A percentile compares a stretch with the other conserved stretches of the same genome.
Evolutionary conservation across 345 rosid species (phyloP).

Genomic region (Orychophragmus violaceus): DNA sequence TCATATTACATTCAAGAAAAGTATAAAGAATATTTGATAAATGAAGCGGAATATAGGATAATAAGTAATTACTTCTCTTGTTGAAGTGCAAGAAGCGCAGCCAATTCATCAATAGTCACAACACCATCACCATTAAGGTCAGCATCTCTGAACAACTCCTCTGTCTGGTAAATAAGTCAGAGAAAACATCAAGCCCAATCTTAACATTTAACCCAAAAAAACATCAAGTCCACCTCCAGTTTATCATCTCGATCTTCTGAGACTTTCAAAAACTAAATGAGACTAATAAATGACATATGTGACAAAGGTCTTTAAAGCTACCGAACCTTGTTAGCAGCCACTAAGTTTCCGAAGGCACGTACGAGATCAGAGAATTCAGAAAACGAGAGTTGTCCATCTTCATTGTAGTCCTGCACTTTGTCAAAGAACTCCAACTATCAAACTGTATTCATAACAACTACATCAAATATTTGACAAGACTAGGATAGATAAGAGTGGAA

Average conservation of each 20-base stretch:
- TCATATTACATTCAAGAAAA: background rate
- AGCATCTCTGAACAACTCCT: constrained; percentile 77
- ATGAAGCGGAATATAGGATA: background rate
- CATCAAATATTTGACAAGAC: too few relatives aligned
- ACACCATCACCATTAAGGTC: constrained; percentile 73
- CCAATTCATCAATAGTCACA: constrained; percentile 83
- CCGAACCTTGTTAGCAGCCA: constrained; percentile 67
- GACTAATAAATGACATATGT: too few relatives aligned
- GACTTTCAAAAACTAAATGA: too few relatives aligned
- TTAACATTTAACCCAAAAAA: too few relatives aligned
- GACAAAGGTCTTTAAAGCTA: too few relatives aligned
- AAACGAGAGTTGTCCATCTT: constrained; percentile 81
- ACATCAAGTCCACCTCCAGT: too few relatives aligned
- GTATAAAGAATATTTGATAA: background rate
- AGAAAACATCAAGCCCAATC: too few relatives aligned
- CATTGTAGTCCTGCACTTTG: constrained; percentile 60
- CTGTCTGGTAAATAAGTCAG: too few relatives aligned
- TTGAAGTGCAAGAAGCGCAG: constrained; percentile 72
- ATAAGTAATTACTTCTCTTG: constrained; percentile 74
- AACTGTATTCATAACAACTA: background rate
- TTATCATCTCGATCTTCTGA: too few relatives aligned
- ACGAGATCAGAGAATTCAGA: constrained; percentile 74
- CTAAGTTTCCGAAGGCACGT: constrained; percentile 73
- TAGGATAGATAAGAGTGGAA: too few relatives aligned
- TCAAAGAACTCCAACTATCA: background rate